These are phyloP conservation scores for Leccinum rimulosum DNA, from an alignment of 768 basidiomycete genomes.

Conservation along the genomic window DNA sequence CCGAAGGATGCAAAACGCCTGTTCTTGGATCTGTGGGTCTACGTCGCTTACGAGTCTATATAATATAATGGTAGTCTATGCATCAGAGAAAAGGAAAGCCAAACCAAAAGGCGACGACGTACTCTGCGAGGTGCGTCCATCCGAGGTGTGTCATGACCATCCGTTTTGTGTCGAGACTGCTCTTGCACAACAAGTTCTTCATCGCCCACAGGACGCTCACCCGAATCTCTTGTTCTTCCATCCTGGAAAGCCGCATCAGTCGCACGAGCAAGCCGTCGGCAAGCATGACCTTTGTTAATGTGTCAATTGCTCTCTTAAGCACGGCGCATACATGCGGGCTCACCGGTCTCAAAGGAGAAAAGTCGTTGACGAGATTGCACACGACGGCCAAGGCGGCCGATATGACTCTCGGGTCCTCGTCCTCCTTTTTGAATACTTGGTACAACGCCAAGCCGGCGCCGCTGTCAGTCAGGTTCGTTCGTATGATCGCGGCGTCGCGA, in stretches of 20 bases:
- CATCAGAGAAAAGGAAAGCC: not conserved
- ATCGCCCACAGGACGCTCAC: constrained; percentile 83
- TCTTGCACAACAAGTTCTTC: constrained; percentile 77
- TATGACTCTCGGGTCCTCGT: constrained; percentile 69
- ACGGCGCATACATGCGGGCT: not conserved
- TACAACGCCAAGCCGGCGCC: constrained; percentile 75
- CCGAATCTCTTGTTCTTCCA: constrained; percentile 53
- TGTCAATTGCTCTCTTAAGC: constrained; percentile 1
- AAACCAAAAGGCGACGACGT: constrained; percentile 19
- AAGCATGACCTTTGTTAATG: constrained; percentile 51
- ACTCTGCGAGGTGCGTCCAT: constrained; percentile 63
- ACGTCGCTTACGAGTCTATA: constrained; percentile 54
- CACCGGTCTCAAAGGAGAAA: constrained; percentile 75
- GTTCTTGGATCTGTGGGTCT: constrained; percentile 61
- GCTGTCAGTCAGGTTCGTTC: constrained; percentile 83
- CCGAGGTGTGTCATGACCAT: constrained; percentile 66
- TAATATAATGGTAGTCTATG: not conserved
- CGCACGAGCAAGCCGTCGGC: constrained; percentile 65
- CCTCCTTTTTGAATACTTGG: constrained; percentile 50
- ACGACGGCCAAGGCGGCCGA: constrained; percentile 70
- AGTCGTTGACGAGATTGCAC: constrained; percentile 85
- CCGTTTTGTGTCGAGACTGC: constrained; percentile 55
- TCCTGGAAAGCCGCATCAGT: constrained; percentile 55
- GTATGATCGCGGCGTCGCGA: constrained; percentile 72
- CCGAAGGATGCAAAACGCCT: constrained; percentile 62